Conservation (phyloP, 345 rosid species). For the Brassica cretica region DNA sequence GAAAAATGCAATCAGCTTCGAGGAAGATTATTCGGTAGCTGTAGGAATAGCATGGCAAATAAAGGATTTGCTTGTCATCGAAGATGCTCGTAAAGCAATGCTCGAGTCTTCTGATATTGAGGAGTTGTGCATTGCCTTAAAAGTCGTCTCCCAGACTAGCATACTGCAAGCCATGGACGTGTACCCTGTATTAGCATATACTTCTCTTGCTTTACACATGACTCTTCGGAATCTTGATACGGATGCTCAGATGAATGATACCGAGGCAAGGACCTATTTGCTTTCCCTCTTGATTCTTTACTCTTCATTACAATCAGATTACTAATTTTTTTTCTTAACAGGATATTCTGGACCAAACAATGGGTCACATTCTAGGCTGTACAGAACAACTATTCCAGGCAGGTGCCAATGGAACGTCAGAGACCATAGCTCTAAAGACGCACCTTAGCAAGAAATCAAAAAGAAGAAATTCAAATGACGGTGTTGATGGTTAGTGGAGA, state of each 20-base stretch:
- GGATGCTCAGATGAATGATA: background rate
- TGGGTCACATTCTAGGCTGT: slow-evolving; percentile 71
- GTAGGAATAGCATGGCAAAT: slow-evolving; percentile 92
- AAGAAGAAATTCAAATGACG: slow-evolving; percentile 34
- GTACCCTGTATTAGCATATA: slow-evolving; percentile 70
- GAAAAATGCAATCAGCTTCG: slow-evolving; percentile 53
- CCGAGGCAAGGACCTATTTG: slow-evolving; percentile 51
- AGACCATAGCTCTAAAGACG: slow-evolving; percentile 27
- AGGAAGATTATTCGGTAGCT: slow-evolving; percentile 66
- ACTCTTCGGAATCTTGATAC: slow-evolving; percentile 42
- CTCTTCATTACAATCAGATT: slow-evolving; percentile 4
- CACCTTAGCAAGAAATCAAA: slow-evolving; percentile 36
- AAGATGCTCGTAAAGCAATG: slow-evolving; percentile 55
- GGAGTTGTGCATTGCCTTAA: slow-evolving; percentile 58
- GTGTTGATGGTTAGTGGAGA: slow-evolving; percentile 49
- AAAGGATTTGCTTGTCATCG: slow-evolving; percentile 62
- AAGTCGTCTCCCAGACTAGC: slow-evolving; percentile 74
- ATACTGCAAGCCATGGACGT: slow-evolving; percentile 70
- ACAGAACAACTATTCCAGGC: slow-evolving; percentile 54
- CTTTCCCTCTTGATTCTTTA: slow-evolving; percentile 22
- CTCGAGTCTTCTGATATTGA: slow-evolving; percentile 63
- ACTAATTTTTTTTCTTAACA: slow-evolving; percentile 34
- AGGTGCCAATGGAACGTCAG: slow-evolving; percentile 33
- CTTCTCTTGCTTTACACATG: slow-evolving; percentile 68
- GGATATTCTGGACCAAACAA: slow-evolving; percentile 53